These are phyloP conservation scores for Camelina laxa DNA, from an alignment of 345 rosid genomes.

Conservation along the genomic window DNA sequence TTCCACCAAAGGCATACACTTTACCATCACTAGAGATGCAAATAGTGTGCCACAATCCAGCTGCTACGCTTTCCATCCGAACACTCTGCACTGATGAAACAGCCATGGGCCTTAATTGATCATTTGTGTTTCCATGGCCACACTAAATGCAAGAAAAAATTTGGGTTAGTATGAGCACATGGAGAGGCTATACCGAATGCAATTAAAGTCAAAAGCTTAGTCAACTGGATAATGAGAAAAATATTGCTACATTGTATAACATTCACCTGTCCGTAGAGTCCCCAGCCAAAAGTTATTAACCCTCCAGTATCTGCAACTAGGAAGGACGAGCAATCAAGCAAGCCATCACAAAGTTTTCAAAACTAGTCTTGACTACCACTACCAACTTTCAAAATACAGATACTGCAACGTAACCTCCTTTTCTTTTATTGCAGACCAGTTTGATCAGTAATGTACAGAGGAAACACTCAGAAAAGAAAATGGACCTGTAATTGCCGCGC, in stretches of 20 bases:
- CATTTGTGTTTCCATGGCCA: slow-evolving; percentile 78
- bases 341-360: not conserved
- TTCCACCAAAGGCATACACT: slow-evolving; percentile 82
- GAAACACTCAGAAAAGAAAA: slow-evolving; percentile 10
- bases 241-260: not conserved
- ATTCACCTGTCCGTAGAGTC: slow-evolving; percentile 83
- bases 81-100: slow-evolving; percentile 58
- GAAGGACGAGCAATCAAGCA: slow-evolving; percentile 26
- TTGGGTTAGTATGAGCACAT: slow-evolving; percentile 9
- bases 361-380: not conserved
- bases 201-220: not conserved
- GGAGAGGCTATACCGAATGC: slow-evolving; percentile 1
- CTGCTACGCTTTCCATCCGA: slow-evolving; percentile 59
- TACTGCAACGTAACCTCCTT: not conserved
- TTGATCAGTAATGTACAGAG: not conserved
- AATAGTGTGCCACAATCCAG: slow-evolving; percentile 88
- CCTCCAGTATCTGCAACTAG: slow-evolving; percentile 69
- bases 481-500: slow-evolving; percentile 79
- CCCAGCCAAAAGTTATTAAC: slow-evolving; percentile 88
- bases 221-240: not conserved
- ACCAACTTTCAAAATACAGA: not conserved
- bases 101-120: slow-evolving; percentile 68
- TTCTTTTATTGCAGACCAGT: not conserved
- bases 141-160: slow-evolving; percentile 52
- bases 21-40: slow-evolving; percentile 67